Evolutionary conservation across 148 eudicot genomes (phyloP).

Genomic region (Talinum fruticosum): DNA sequence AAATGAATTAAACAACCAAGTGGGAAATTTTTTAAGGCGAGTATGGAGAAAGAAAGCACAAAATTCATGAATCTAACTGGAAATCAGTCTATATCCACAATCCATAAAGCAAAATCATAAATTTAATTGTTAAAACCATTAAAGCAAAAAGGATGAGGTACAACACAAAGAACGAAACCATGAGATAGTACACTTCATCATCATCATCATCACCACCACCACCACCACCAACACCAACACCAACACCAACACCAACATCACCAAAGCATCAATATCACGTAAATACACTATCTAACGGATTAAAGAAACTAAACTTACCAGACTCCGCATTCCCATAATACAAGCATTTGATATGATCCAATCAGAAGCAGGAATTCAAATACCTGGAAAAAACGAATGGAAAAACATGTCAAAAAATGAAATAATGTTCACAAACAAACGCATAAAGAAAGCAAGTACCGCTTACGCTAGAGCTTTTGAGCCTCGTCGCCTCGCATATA

Average conservation of each 20-base stretch:
- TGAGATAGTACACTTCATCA: neutral
- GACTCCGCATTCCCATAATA: neutral
- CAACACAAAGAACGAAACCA: neutral
- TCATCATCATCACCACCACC: neutral
- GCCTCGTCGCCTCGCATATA: neutral
- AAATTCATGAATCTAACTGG: neutral
- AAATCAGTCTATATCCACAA: neutral
- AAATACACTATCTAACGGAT: neutral
- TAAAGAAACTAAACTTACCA: neutral
- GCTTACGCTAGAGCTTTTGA: neutral
- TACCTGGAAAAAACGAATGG: too few species aligned
- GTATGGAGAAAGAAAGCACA: neutral
- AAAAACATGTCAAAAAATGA: neutral
- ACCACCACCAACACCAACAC: neutral
- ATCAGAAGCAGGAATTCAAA: neutral
- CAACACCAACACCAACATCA: neutral
- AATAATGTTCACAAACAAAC: neutral
- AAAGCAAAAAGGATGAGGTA: neutral
- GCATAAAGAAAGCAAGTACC: neutral
- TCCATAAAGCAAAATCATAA: neutral
- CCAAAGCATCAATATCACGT: too few species aligned
- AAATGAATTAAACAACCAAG: neutral
- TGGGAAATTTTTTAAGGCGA: neutral
- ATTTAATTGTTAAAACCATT: too few species aligned
- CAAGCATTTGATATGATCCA: neutral